These are phyloP conservation scores for Ascochyta pisi DNA, from an alignment of 2,329 filamentous ascomycete genomes.

Conservation along the genomic window DNA sequence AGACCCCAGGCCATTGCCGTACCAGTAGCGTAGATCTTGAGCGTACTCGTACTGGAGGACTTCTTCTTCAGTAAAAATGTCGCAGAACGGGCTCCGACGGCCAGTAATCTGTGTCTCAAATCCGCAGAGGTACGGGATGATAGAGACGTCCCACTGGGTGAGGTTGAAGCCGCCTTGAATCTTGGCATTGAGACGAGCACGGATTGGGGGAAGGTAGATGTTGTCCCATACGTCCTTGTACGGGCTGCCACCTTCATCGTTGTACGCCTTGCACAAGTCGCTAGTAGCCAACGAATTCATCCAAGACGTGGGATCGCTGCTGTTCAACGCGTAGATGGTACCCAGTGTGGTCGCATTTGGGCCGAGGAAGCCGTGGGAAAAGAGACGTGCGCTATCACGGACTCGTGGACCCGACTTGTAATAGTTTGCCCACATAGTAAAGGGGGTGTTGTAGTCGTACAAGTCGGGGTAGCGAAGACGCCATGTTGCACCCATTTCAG, in stretches of 20 bases:
- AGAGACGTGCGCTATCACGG: slow-evolving; percentile 67
- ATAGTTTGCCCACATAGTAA: slow-evolving; percentile 70
- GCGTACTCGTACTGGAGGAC: slow-evolving; percentile 70
- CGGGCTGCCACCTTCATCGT: slow-evolving; percentile 60
- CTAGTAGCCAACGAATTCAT: slow-evolving; percentile 70
- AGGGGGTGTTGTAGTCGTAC: slow-evolving; percentile 56
- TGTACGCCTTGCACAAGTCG: slow-evolving; percentile 67
- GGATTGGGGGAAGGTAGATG: slow-evolving; percentile 62
- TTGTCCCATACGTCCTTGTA: slow-evolving; percentile 57
- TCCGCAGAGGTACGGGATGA: slow-evolving; percentile 73
- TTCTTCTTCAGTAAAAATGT: slow-evolving; percentile 67
- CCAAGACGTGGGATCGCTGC: slow-evolving; percentile 60
- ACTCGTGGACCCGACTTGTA: slow-evolving; percentile 63
- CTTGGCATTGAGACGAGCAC: slow-evolving; percentile 61
- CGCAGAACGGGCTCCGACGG: slow-evolving; percentile 65
- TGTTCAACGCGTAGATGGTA: slow-evolving; percentile 65
- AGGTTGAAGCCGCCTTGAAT: slow-evolving; percentile 64
- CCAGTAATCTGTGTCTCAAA: slow-evolving; percentile 74
- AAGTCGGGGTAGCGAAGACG: slow-evolving; percentile 56
- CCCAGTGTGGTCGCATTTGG: slow-evolving; percentile 61
- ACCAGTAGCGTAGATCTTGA: slow-evolving; percentile 73
- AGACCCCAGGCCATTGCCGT: slow-evolving; percentile 66
- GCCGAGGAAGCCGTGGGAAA: slow-evolving; percentile 67
- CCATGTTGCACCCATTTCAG: slow-evolving; percentile 62
- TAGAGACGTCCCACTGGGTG: slow-evolving; percentile 59